Conservation (phyloP, 495 filamentous ascomycete genomes). For the Aspergillus panamensis region DNA sequence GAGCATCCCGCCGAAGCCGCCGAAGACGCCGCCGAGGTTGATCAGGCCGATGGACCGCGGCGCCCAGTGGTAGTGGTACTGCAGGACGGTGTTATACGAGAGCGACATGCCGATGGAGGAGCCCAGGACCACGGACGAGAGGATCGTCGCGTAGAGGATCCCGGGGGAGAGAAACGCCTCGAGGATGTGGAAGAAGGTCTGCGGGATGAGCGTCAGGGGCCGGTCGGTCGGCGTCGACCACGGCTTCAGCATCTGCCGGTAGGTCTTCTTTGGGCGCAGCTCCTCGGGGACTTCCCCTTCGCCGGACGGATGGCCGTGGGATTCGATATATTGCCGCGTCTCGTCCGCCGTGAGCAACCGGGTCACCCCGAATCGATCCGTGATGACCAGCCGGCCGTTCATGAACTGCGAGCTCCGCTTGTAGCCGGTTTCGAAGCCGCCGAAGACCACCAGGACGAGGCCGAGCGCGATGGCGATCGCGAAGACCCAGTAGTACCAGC, state of each 20-base stretch:
- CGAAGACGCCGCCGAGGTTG: constrained; percentile 35
- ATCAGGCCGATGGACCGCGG: constrained; percentile 33
- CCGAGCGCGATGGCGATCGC: constrained; percentile 31
- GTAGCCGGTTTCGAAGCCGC: constrained; percentile 32
- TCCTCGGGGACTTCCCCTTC: constrained; percentile 16
- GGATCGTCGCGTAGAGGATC: constrained; percentile 35
- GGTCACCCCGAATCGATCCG: constrained; percentile 39
- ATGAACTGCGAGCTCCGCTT: constrained; percentile 23
- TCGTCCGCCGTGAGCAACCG: constrained; percentile 21
- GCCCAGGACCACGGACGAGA: constrained; percentile 34
- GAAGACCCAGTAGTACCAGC: constrained; percentile 42
- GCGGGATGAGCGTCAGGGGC: constrained; percentile 16
- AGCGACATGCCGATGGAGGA: constrained; percentile 34
- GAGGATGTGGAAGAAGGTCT: constrained; percentile 32
- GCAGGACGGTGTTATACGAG: constrained; percentile 36
- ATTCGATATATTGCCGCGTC: background rate
- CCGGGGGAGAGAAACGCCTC: constrained; percentile 35
- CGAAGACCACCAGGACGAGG: constrained; percentile 30
- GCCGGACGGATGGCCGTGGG: background rate
- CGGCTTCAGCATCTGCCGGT: constrained; percentile 31
- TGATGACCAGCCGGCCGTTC: constrained; percentile 30
- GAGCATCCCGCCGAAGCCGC: constrained; percentile 36
- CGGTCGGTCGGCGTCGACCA: constrained; percentile 18
- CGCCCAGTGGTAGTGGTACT: constrained; percentile 31
- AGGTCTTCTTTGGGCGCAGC: constrained; percentile 26